Conservation (phyloP, 2,329 filamentous ascomycete species). For the Xylaria sp. region DNA sequence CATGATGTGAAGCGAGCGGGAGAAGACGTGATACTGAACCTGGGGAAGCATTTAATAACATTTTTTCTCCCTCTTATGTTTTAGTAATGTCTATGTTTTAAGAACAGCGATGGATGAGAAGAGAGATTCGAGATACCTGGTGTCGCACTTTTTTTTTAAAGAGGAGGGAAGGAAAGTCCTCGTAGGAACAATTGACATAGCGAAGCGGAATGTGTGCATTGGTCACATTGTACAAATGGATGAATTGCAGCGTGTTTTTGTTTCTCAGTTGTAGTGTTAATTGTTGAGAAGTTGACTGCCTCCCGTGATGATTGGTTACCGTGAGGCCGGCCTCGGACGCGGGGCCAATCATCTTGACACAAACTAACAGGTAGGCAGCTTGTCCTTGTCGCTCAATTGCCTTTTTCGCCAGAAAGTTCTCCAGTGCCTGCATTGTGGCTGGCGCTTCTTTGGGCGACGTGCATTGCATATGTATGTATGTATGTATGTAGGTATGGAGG, state of each 20-base stretch:
- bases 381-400: background rate
- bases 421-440: background rate
- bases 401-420: background rate
- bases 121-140: slow-evolving; percentile 23
- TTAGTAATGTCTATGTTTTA: slow-evolving; percentile 24
- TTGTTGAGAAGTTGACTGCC: background rate
- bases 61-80: slow-evolving; percentile 22
- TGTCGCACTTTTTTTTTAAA: slow-evolving; percentile 5
- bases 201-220: slow-evolving; percentile 9
- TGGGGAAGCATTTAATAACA: slow-evolving; percentile 23
- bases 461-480: slow-evolving; percentile 7
- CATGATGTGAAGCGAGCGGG: background rate
- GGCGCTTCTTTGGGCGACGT: background rate
- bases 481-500: background rate
- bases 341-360: background rate
- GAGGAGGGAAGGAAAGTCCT: background rate
- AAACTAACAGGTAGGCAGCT: background rate
- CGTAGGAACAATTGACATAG: slow-evolving; percentile 18
- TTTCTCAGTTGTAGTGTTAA: background rate
- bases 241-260: background rate
- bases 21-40: background rate
- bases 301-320: slow-evolving; percentile 3
- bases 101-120: slow-evolving; percentile 16
- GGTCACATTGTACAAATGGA: slow-evolving; percentile 13
- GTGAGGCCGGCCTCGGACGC: background rate